phyloP scores from a whole-genome alignment of 805 yeast genomes.

The Metschnikowia kofuensis region DNA sequence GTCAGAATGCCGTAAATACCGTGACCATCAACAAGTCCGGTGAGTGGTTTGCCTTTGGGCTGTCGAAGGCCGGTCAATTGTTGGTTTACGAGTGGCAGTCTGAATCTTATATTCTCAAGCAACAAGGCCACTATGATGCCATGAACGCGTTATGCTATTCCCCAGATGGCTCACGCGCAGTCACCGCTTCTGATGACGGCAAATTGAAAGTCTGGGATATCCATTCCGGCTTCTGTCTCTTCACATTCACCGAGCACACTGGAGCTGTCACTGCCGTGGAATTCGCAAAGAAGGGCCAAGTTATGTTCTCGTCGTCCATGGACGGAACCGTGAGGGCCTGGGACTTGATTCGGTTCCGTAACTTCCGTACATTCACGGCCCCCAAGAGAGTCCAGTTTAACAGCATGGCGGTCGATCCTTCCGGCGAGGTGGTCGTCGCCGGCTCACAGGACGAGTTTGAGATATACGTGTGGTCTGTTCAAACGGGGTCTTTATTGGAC shows the following conservation, averaged over 20 bases:
- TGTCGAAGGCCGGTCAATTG: constrained; percentile 85
- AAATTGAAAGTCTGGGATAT: constrained; percentile 97
- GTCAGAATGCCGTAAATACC: constrained; percentile 83
- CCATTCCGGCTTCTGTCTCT: constrained; percentile 85
- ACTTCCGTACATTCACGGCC: constrained; percentile 92
- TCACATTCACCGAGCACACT: constrained; percentile 87
- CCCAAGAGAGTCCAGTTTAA: constrained; percentile 84
- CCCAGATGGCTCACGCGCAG: constrained; percentile 90
- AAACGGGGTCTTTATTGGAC: constrained; percentile 88
- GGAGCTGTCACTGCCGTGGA: constrained; percentile 84
- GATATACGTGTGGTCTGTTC: constrained; percentile 95
- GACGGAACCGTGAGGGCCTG: constrained; percentile 98
- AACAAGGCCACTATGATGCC: constrained; percentile 95
- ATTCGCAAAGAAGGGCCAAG: constrained; percentile 88
- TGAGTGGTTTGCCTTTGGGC: constrained; percentile 97
- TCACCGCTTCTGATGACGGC: constrained; percentile 96
- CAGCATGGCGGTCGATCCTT: constrained; percentile 90
- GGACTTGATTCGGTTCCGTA: constrained; percentile 90
- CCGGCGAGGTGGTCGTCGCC: constrained; percentile 95
- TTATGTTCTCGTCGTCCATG: constrained; percentile 82
- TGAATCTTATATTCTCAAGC: constrained; percentile 90
- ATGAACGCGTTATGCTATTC: constrained; percentile 82
- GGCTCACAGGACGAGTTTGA: constrained; percentile 89
- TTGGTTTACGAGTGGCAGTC: constrained; percentile 99
- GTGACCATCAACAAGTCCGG: constrained; percentile 80